Evolutionary conservation across 75 land plant species (phyloP).

Genomic region (Pinus taeda): DNA sequence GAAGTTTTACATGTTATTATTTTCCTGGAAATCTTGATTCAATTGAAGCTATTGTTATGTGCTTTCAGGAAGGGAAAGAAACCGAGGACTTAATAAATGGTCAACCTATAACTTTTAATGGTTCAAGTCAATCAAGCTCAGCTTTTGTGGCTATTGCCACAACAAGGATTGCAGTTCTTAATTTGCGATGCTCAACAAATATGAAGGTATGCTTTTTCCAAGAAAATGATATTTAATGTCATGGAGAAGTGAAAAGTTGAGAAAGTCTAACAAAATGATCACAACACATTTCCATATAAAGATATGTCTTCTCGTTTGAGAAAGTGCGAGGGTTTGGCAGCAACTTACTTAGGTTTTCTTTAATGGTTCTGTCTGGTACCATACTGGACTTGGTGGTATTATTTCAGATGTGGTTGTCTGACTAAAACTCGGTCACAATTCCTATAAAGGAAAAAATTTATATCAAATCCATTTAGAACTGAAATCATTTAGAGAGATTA

Average conservation of each 20-base stretch:
- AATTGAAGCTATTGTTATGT: neutral
- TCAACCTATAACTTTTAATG: neutral
- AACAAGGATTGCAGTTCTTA: slow-evolving; percentile 55
- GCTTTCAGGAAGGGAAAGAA: slow-evolving; percentile 4
- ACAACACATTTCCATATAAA: neutral
- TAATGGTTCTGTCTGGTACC: neutral
- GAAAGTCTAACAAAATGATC: neutral
- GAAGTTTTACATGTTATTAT: neutral
- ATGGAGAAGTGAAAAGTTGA: neutral
- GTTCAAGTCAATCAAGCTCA: neutral
- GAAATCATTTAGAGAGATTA: too few species aligned
- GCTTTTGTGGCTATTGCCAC: slow-evolving; percentile 24
- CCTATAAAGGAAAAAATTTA: too few species aligned
- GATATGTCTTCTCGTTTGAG: neutral
- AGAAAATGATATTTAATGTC: neutral
- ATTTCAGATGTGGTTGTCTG: neutral
- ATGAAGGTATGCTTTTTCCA: slow-evolving; percentile 25
- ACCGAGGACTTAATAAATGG: neutral
- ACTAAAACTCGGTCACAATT: too few species aligned
- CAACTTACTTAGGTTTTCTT: neutral
- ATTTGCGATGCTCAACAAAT: slow-evolving; percentile 14
- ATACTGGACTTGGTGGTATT: neutral
- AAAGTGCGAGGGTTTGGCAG: neutral
- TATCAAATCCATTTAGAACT: too few species aligned
- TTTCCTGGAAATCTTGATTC: neutral